phyloP scores from a whole-genome alignment of 1,284 basidiomycete genomes.

The Xerocomus alliaceus region DNA sequence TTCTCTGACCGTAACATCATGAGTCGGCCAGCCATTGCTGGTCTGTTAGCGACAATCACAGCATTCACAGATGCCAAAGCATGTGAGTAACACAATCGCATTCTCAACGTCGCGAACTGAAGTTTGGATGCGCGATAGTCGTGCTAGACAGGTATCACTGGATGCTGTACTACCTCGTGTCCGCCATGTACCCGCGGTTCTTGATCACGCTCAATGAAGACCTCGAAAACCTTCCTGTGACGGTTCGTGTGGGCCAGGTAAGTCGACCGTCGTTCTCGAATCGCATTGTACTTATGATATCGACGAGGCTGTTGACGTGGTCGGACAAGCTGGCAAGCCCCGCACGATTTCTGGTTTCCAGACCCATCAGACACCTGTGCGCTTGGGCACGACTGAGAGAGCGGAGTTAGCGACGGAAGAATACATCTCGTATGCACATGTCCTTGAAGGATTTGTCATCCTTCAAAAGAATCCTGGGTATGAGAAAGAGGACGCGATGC shows the following conservation, averaged over 20 bases:
- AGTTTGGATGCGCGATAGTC: conserved; percentile 53
- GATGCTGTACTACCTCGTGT: conserved; percentile 96
- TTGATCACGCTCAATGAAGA: conserved; percentile 96
- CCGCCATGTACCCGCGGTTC: conserved; percentile 98
- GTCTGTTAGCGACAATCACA: conserved; percentile 85
- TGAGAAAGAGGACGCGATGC: conserved; percentile 84
- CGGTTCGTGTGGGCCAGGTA: conserved; percentile 94
- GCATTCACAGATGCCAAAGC: conserved; percentile 94
- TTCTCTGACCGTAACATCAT: conserved; percentile 92
- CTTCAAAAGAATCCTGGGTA: conserved; percentile 87
- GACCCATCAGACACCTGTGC: conserved; percentile 95
- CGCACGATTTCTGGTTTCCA: conserved; percentile 94
- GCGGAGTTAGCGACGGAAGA: conserved; percentile 98
- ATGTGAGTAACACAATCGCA: conserved; percentile 63
- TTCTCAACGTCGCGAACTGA: conserved; percentile 5
- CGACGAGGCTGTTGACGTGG: conserved; percentile 81
- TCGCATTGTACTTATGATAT: conserved; percentile 1
- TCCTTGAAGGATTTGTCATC: conserved; percentile 90
- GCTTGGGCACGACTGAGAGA: conserved; percentile 91
- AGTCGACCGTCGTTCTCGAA: conserved; percentile 19
- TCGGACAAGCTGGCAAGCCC: conserved; percentile 91
- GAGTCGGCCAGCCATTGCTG: conserved; percentile 90
- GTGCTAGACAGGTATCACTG: conserved; percentile 95
- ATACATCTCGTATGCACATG: conserved; percentile 88
- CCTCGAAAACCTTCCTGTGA: conserved; percentile 83